phyloP scores from a whole-genome alignment of 192 early-diverging fungal species.

The Powellomyces hirtus region DNA sequence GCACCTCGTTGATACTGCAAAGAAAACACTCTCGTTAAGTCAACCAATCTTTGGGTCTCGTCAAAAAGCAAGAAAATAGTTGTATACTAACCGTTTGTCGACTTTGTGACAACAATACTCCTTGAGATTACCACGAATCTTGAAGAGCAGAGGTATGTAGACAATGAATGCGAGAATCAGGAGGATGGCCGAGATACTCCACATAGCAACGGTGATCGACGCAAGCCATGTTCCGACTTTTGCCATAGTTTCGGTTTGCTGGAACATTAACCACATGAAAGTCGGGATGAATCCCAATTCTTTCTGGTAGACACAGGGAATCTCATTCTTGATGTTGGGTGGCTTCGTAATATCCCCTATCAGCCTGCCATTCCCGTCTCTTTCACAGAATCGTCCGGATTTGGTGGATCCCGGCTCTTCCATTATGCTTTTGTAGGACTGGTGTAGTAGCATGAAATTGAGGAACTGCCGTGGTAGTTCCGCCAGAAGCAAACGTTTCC shows the following conservation, averaged over 20 bases:
- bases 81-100: conserved; percentile 70
- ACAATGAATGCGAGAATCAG: conserved; percentile 62
- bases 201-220: conserved; percentile 66
- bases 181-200: conserved; percentile 50
- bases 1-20: conserved; percentile 56
- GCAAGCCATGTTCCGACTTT: conserved; percentile 23
- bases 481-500: conserved; percentile 81
- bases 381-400: background rate
- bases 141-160: conserved; percentile 76
- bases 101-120: conserved; percentile 88
- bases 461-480: conserved; percentile 80
- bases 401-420: background rate
- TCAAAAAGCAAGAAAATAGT: background rate
- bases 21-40: background rate
- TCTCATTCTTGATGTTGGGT: background rate
- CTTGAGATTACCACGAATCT: conserved; percentile 82
- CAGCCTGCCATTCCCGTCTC: background rate
- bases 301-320: background rate
- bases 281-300: background rate
- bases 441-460: conserved; percentile 36
- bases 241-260: background rate
- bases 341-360: background rate
- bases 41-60: no score
- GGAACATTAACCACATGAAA: conserved; percentile 5
- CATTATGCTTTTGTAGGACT: conserved; percentile 29